A percentile compares a stretch with the other conserved stretches of the same genome.
phyloP scores from a whole-genome alignment of 345 rosid genomes.

The Eutrema yunnanense region DNA sequence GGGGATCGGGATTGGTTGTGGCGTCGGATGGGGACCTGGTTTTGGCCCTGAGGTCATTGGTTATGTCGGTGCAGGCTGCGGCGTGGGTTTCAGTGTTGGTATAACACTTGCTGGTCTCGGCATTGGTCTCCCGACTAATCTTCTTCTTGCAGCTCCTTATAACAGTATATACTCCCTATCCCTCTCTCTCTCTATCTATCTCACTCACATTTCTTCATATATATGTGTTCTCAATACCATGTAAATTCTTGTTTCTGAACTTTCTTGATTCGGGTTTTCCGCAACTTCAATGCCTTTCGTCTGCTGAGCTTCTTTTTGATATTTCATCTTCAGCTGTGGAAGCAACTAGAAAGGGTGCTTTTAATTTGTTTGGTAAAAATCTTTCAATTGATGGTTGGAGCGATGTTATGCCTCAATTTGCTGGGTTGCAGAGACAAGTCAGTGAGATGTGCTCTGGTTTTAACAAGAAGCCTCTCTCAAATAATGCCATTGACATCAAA shows the following conservation, averaged over 20 bases:
- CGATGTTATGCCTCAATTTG: conserved; percentile 32
- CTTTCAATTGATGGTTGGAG: conserved; percentile 37
- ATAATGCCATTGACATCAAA: conserved; percentile 29
- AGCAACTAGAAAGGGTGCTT: conserved; percentile 42
- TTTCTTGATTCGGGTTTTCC: background rate
- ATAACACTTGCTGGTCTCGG: conserved; percentile 79
- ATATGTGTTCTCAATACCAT: background rate
- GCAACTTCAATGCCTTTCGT: background rate
- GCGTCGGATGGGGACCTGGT: conserved; percentile 98
- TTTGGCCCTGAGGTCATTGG: conserved; percentile 93
- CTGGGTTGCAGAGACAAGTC: conserved; percentile 45
- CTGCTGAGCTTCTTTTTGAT: background rate
- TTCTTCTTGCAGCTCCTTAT: conserved; percentile 49
- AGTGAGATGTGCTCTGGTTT: conserved; percentile 38
- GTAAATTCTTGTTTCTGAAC: background rate
- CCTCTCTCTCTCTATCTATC: background rate
- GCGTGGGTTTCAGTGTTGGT: conserved; percentile 86
- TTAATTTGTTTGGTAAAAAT: conserved; percentile 32
- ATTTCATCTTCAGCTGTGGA: conserved; percentile 35
- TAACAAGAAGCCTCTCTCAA: conserved; percentile 30
- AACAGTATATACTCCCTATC: conserved; percentile 32
- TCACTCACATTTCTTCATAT: background rate
- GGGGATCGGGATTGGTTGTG: conserved; percentile 91
- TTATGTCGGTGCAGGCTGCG: conserved; percentile 90
- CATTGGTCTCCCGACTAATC: conserved; percentile 81